Percentiles rank a stretch among this genome's conserved stretches.
phyloP scores from a whole-genome alignment of 805 yeast genomes.

The Yarrowia sp. region DNA sequence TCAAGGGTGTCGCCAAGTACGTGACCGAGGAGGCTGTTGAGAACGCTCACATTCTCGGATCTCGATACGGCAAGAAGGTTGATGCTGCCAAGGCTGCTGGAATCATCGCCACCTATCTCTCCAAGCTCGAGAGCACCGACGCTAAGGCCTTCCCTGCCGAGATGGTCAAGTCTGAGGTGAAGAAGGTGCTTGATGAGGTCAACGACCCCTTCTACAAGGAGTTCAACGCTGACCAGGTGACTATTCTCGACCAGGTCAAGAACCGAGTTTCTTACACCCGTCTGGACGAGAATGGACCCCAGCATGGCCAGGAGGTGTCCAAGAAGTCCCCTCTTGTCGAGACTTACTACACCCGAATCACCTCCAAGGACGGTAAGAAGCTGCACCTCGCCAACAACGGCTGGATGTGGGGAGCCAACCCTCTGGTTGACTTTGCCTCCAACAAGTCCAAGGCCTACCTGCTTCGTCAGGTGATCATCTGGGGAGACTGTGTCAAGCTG shows the following conservation, averaged over 20 bases:
- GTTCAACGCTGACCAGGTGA: slow-evolving; percentile 75
- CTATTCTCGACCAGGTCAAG: slow-evolving; percentile 70
- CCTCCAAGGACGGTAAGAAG: slow-evolving; percentile 62
- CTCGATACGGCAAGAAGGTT: slow-evolving; percentile 64
- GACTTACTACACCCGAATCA: slow-evolving; percentile 83
- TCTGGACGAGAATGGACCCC: slow-evolving; percentile 82
- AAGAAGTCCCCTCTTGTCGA: slow-evolving; percentile 72
- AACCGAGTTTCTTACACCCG: slow-evolving; percentile 80
- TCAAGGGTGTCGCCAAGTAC: slow-evolving; percentile 55
- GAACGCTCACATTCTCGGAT: slow-evolving; percentile 53
- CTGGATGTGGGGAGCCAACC: slow-evolving; percentile 98
- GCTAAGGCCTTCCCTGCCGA: slow-evolving; percentile 41
- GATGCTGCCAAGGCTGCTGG: slow-evolving; percentile 60
- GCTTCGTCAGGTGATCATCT: slow-evolving; percentile 89
- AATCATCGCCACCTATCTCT: slow-evolving; percentile 53
- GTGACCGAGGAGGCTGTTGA: slow-evolving; percentile 55
- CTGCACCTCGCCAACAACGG: slow-evolving; percentile 85
- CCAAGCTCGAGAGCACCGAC: slow-evolving; percentile 47
- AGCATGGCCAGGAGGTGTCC: slow-evolving; percentile 64
- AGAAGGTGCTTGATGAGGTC: slow-evolving; percentile 71
- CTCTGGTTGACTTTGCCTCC: slow-evolving; percentile 92
- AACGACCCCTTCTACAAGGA: slow-evolving; percentile 73
- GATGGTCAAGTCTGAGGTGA: slow-evolving; percentile 54
- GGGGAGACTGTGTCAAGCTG: slow-evolving; percentile 97
- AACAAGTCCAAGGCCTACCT: slow-evolving; percentile 77